Conservation (phyloP, 2,329 filamentous ascomycete species). For the Plenodomus biglobosus region DNA sequence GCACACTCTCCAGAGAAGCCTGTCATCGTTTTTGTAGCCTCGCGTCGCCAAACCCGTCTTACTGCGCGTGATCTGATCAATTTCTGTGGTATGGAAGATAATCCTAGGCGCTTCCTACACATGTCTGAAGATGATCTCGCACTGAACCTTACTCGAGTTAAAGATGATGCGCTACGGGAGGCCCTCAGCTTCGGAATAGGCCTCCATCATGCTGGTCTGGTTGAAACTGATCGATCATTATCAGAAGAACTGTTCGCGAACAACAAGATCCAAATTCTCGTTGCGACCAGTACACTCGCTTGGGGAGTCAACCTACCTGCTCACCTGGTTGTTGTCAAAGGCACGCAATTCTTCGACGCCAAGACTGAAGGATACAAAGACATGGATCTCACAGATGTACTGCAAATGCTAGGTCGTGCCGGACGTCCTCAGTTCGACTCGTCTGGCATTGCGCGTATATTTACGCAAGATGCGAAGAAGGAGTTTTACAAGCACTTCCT, state of each 20-base stretch:
- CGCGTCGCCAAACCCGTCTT: conserved; percentile 87
- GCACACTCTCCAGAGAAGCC: conserved; percentile 94
- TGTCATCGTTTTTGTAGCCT: conserved; percentile 97
- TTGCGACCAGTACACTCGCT: conserved; percentile 92
- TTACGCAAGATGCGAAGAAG: conserved; percentile 96
- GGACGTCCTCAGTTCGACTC: conserved; percentile 95
- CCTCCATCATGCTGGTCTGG: conserved; percentile 92
- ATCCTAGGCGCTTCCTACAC: conserved; percentile 85
- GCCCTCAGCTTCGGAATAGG: conserved; percentile 97
- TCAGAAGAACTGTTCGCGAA: conserved; percentile 93
- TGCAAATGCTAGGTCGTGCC: conserved; percentile 96
- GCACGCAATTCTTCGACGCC: conserved; percentile 96
- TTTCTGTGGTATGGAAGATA: conserved; percentile 97
- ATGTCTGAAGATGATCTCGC: conserved; percentile 96
- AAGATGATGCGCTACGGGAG: conserved; percentile 89
- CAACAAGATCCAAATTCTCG: conserved; percentile 96
- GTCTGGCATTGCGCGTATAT: conserved; percentile 93
- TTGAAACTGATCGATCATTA: conserved; percentile 89
- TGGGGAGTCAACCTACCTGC: conserved; percentile 99
- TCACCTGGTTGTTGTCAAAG: conserved; percentile 95
- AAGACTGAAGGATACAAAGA: conserved; percentile 98
- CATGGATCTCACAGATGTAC: conserved; percentile 96
- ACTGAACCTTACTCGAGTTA: conserved; percentile 82
- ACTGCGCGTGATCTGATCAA: conserved; percentile 97
- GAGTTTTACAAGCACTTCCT: conserved; percentile 99